Conservation (phyloP, 2,329 filamentous ascomycete species). For the Celoporthe dispersa region DNA sequence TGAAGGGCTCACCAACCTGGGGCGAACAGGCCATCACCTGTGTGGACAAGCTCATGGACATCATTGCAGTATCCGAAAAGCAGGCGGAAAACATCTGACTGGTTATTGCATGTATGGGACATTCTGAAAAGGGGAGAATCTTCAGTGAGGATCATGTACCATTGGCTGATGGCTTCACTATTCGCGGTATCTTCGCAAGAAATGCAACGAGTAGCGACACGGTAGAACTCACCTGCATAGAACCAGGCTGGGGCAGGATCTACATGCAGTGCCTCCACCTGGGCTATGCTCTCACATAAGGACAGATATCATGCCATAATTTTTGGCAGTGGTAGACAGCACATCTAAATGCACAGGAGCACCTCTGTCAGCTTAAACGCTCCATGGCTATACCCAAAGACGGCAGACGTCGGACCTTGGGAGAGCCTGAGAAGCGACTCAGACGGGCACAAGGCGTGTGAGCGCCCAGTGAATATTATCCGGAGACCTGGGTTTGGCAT, state of each 20-base stretch:
- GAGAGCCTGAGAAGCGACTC: background rate
- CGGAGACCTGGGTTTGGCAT: background rate
- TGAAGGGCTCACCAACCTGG: conserved; percentile 29
- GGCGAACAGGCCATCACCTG: conserved; percentile 10
- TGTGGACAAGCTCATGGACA: conserved; percentile 8
- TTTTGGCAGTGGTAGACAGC: too few relatives aligned
- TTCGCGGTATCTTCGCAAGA: background rate
- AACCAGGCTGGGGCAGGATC: too few relatives aligned
- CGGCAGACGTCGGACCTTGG: too few relatives aligned
- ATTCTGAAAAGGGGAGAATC: background rate
- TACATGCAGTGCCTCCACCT: too few relatives aligned
- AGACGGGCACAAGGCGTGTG: background rate
- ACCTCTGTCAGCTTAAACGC: too few relatives aligned
- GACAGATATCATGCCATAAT: too few relatives aligned
- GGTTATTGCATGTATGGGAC: background rate
- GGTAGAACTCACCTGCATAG: background rate
- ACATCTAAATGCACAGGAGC: too few relatives aligned
- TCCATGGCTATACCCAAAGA: too few relatives aligned
- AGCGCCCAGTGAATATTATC: background rate
- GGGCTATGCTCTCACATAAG: too few relatives aligned
- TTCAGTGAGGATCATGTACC: background rate
- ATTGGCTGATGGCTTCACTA: background rate
- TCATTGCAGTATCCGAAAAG: conserved; percentile 2
- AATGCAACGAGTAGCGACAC: background rate
- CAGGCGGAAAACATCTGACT: background rate